Conservation (phyloP, 1,139 yeast species). For the Candida labiduridarum region DNA sequence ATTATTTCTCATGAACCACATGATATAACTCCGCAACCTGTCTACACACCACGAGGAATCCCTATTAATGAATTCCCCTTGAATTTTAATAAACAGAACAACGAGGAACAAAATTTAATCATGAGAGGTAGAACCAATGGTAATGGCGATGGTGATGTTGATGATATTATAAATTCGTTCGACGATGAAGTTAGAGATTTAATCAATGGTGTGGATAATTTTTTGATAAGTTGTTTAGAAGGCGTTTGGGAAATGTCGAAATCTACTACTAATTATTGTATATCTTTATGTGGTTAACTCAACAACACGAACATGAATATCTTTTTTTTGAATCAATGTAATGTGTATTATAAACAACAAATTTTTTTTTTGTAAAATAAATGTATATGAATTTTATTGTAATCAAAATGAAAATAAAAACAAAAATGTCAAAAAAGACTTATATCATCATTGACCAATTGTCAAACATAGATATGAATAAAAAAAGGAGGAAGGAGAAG, state of each 20-base stretch:
- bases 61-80: constrained; percentile 26
- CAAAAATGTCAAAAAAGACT: background rate
- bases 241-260: constrained; percentile 13
- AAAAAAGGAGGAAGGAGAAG: background rate
- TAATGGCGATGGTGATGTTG: constrained; percentile 10
- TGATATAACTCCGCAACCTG: constrained; percentile 13
- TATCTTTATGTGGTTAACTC: constrained; percentile 3
- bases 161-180: constrained; percentile 20
- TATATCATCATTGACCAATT: background rate
- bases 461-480: background rate
- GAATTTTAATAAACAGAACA: constrained; percentile 18
- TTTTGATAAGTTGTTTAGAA: constrained; percentile 16
- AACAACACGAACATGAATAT: background rate
- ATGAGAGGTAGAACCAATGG: constrained; percentile 3
- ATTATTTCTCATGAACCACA: constrained; percentile 9
- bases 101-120: constrained; percentile 9
- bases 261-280: constrained; percentile 9
- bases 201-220: constrained; percentile 18
- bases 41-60: constrained; percentile 29
- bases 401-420: background rate
- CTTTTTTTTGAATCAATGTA: background rate
- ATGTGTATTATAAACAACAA: too few species aligned
- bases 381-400: background rate
- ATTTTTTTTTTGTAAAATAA: constrained; percentile 2
- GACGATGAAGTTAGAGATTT: constrained; percentile 20